These are phyloP conservation scores for Mycena alexandri DNA, from an alignment of 768 basidiomycete species.

Conservation along the genomic window DNA sequence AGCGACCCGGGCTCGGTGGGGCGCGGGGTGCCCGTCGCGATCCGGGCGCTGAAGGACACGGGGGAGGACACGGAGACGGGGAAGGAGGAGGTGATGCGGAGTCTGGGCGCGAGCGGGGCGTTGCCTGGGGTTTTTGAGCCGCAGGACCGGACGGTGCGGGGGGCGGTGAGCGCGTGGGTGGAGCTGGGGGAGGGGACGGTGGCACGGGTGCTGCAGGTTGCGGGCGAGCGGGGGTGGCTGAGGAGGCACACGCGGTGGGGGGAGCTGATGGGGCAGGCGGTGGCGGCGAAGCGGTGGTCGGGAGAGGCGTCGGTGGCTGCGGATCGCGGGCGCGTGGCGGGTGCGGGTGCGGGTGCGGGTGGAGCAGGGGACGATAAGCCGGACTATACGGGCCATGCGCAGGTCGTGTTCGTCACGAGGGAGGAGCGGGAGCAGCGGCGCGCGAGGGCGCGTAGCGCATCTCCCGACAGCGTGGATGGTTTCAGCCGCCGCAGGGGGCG, in stretches of 20 bases:
- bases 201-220: constrained; percentile 68
- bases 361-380: constrained; percentile 24
- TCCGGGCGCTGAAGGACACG: too few species aligned
- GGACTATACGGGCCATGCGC: neutral
- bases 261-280: constrained; percentile 75
- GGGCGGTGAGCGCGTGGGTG: constrained; percentile 77
- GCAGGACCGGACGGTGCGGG: constrained; percentile 65
- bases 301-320: too few species aligned
- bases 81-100: constrained; percentile 56
- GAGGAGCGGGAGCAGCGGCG: constrained; percentile 31
- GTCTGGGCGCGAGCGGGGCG: constrained; percentile 47
- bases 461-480: constrained; percentile 19
- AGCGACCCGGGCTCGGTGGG: constrained; percentile 67
- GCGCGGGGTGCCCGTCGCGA: constrained; percentile 52
- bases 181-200: constrained; percentile 81
- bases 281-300: constrained; percentile 64
- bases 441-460: constrained; percentile 11
- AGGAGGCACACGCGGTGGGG: constrained; percentile 72
- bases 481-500: neutral
- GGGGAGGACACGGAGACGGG: constrained; percentile 70
- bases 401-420: neutral
- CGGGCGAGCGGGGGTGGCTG: constrained; percentile 81
- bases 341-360: too few species aligned
- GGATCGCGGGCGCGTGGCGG: too few species aligned
- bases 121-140: constrained; percentile 38